Base-by-base conservation (phyloP, 768 basidiomycete species). In the Gymnopilus dilepis region DNA sequence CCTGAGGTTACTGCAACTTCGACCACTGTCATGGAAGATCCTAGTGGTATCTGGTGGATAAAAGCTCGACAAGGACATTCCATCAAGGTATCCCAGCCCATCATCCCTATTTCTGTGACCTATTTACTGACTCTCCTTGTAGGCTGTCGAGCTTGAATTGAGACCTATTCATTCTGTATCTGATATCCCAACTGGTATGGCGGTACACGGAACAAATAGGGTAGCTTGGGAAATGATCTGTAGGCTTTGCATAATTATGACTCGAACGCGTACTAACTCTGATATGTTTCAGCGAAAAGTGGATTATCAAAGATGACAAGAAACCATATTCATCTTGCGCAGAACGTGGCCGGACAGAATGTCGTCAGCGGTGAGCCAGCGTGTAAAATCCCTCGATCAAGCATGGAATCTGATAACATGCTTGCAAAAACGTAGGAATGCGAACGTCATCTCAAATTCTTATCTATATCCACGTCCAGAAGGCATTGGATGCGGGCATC, bases 291-390 rank as follows among this genome's bases (percentile, higher is more conserved):
- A 95, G 94, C 81, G 13, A 78, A 76, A 6, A 76, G 86, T 64
- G 95, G 95, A 0, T 74, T 97, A 17, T 94, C 90, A 0, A 88
- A 82, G 63, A 97, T 96, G 95, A 82, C 76, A 12, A 82, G 97
- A 24, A 97, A 95, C 69, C 95, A 98, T 69, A 91, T 99, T 38
- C 97, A 99, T 73, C 80, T 97, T 13, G 95, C 96, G 0, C 91
- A 95, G 71, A 89, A 91, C 34, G 76, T 92, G 3, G 77, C 82
- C 2, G 86, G 86, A 8, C 72, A 86, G 2, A 82, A 84, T 5
- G 87, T 92, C 50, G 84, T 90, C 55, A 95, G 92, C 65, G 94
- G 95, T 93, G 59, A 24, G 86, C 73, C 17, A 38, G 40, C 30
- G 61, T 43, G 52, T 54, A 11, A 11, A 2, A 43, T 24, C 45